These are phyloP conservation scores for Saccharomycopsis javanensis DNA, from an alignment of 805 yeast genomes.

Conservation along the genomic window DNA sequence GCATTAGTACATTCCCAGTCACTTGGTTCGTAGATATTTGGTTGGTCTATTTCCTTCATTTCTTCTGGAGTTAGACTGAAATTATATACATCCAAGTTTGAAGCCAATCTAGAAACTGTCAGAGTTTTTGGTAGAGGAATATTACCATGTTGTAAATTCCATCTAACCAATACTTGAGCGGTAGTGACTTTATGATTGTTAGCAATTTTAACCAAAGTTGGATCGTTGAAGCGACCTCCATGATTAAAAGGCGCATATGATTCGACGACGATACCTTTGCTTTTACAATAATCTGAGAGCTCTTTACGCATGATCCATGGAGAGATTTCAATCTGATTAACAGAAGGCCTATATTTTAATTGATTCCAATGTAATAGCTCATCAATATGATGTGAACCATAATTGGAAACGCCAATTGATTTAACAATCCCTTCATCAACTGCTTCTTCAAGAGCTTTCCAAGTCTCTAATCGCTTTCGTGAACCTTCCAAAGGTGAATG, in stretches of 20 bases:
- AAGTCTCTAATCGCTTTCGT: conserved; percentile 46
- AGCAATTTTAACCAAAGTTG: conserved; percentile 41
- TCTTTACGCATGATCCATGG: conserved; percentile 72
- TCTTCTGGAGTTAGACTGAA: conserved; percentile 38
- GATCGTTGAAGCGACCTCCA: conserved; percentile 49
- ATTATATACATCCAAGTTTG: conserved; percentile 46
- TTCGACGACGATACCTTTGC: conserved; percentile 50
- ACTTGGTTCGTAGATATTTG: conserved; percentile 56
- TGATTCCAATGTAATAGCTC: conserved; percentile 52
- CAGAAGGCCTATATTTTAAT: conserved; percentile 50
- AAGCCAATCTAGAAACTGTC: conserved; percentile 39
- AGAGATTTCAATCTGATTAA: conserved; percentile 75
- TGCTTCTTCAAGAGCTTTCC: conserved; percentile 67
- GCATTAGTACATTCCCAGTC: conserved; percentile 69
- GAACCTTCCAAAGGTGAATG: conserved; percentile 51
- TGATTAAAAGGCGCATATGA: conserved; percentile 75
- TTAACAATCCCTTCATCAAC: conserved; percentile 48
- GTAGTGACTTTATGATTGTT: conserved; percentile 38
- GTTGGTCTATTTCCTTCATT: conserved; percentile 34
- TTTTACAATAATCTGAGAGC: conserved; percentile 49
- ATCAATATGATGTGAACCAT: conserved; percentile 47
- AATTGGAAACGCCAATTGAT: conserved; percentile 75
- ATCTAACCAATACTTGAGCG: conserved; percentile 58
- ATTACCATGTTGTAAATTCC: conserved; percentile 67
- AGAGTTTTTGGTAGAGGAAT: conserved; percentile 63